Conservation (phyloP, 441 rosid genomes). For the Corymbia citriodora region DNA sequence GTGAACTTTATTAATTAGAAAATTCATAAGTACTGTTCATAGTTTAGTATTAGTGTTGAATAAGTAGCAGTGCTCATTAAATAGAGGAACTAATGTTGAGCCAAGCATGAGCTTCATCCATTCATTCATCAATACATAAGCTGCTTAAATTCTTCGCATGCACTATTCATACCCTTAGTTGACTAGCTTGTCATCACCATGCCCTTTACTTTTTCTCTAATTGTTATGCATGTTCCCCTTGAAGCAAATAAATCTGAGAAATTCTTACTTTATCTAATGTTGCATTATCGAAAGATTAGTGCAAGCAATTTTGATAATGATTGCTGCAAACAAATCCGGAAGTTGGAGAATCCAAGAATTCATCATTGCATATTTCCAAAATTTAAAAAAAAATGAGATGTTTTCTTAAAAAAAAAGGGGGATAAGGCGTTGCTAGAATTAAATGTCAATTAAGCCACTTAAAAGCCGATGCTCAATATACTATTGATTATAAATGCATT, state of each 20-base stretch:
- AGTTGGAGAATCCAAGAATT: too few relatives aligned
- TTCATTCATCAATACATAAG: rapidly evolving
- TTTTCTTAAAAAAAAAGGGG: too few relatives aligned
- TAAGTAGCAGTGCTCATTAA: too few relatives aligned
- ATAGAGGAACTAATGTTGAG: background rate
- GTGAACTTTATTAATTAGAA: too few relatives aligned
- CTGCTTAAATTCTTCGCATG: too few relatives aligned
- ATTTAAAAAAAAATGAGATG: too few relatives aligned
- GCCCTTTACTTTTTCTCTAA: too few relatives aligned
- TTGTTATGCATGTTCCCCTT: background rate
- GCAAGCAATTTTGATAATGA: background rate
- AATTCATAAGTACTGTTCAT: too few relatives aligned
- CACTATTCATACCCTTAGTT: too few relatives aligned
- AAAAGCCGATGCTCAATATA: background rate
- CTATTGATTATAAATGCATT: background rate
- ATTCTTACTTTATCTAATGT: too few relatives aligned
- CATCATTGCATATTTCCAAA: background rate
- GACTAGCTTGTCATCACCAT: too few relatives aligned
- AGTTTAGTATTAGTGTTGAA: too few relatives aligned
- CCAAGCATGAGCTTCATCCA: background rate
- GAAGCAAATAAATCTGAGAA: background rate
- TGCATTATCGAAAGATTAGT: background rate
- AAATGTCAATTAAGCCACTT: background rate
- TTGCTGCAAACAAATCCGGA: background rate
- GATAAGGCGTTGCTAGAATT: background rate